Conservation (phyloP, 2,329 filamentous ascomycete genomes). For the Chalara sp. region DNA sequence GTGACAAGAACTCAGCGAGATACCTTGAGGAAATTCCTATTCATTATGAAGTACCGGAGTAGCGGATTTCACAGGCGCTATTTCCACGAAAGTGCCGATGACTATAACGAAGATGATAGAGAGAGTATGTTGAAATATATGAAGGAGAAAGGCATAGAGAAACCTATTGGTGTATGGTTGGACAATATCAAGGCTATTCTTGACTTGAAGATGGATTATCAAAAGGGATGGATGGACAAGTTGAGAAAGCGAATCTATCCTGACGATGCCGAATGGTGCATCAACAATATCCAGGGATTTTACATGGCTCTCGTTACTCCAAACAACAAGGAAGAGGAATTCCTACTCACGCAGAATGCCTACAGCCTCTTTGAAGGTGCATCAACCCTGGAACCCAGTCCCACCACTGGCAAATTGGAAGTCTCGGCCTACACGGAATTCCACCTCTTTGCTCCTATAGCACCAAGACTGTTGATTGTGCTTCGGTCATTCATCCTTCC, state of each 20-base stretch:
- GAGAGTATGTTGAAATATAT: slow-evolving; percentile 25
- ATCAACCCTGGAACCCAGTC: background rate
- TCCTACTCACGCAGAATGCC: slow-evolving; percentile 27
- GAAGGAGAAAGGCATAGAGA: slow-evolving; percentile 19
- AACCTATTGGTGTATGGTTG: slow-evolving; percentile 29
- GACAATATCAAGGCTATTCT: slow-evolving; percentile 26
- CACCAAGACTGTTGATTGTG: slow-evolving; percentile 19
- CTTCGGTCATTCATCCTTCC: slow-evolving; percentile 18
- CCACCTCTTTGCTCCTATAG: slow-evolving; percentile 12
- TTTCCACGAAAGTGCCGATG: slow-evolving; percentile 26
- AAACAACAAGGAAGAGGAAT: slow-evolving; percentile 19
- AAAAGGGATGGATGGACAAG: slow-evolving; percentile 18
- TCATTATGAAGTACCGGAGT: slow-evolving; percentile 37
- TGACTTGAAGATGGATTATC: slow-evolving; percentile 23
- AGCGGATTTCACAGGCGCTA: slow-evolving; percentile 29
- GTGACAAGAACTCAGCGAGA: slow-evolving; percentile 29
- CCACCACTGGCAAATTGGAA: slow-evolving; percentile 6
- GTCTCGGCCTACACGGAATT: slow-evolving; percentile 1
- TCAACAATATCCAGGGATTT: slow-evolving; percentile 17
- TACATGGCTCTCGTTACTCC: slow-evolving; percentile 27
- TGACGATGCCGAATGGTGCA: slow-evolving; percentile 24
- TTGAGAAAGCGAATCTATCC: slow-evolving; percentile 22
- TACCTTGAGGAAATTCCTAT: slow-evolving; percentile 37
- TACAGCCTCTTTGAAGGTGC: slow-evolving; percentile 26
- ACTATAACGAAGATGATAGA: slow-evolving; percentile 27